These are phyloP conservation scores for Xylaria telfairii DNA, from an alignment of 495 filamentous ascomycete species.

Conservation along the genomic window DNA sequence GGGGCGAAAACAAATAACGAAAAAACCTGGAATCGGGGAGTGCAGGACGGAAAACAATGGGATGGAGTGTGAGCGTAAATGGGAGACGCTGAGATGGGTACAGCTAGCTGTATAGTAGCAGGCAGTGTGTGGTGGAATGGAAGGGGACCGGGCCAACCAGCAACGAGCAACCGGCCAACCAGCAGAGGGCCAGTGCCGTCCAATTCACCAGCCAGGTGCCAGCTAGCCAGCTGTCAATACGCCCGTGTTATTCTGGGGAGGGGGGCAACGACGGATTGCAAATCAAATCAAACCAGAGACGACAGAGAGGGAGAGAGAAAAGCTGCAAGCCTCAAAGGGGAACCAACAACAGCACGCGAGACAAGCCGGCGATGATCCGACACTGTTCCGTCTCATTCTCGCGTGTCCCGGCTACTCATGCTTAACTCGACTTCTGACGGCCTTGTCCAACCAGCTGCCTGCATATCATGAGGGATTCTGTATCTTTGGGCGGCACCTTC, in stretches of 20 bases:
- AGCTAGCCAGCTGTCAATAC: conserved; percentile 24
- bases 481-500: not conserved
- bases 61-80: conserved; percentile 15
- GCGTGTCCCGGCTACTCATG: not conserved
- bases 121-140: not conserved
- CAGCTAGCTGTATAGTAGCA: not conserved
- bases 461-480: not conserved
- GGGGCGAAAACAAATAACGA: conserved; percentile 32
- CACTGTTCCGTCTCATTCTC: conserved; percentile 12
- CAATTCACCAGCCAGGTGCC: conserved; percentile 11
- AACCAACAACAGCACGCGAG: conserved; percentile 1
- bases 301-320: not conserved
- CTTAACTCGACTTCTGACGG: not conserved
- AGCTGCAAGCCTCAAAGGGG: not conserved
- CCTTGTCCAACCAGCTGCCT: not conserved
- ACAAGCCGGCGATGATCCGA: conserved; percentile 6
- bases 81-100: conserved; percentile 2
- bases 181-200: not conserved
- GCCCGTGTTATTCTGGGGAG: not conserved
- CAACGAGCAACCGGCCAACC: too few relatives aligned
- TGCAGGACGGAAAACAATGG: conserved; percentile 12
- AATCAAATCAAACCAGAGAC: conserved; percentile 2
- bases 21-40: conserved; percentile 14
- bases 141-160: conserved; percentile 2
- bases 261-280: not conserved